phyloP scores from a whole-genome alignment of 257 asterid species.

The Eustoma russellianum region DNA sequence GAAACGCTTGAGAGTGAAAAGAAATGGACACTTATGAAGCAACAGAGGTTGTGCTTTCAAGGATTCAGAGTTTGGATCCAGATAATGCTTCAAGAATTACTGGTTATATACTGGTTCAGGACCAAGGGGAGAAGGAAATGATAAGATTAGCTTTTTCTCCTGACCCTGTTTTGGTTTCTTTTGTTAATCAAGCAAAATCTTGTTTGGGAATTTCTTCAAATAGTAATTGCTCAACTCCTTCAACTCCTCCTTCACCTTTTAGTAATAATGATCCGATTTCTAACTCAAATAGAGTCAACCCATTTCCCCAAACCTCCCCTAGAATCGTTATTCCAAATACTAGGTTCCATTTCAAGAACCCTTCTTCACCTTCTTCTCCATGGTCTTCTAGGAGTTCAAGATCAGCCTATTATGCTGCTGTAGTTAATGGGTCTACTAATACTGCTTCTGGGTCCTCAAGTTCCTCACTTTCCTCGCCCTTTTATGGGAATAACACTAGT shows the following conservation, averaged over 20 bases:
- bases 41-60: slow-evolving; percentile 50
- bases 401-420: slow-evolving; percentile 46
- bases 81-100: slow-evolving; percentile 74
- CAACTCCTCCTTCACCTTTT: slow-evolving; percentile 25
- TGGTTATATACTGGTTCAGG: slow-evolving; percentile 67
- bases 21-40: slow-evolving; percentile 67
- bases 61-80: slow-evolving; percentile 63
- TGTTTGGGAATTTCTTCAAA: slow-evolving; percentile 35
- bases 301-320: slow-evolving; percentile 42
- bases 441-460: slow-evolving; percentile 30
- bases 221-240: slow-evolving; percentile 23
- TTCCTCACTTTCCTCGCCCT: slow-evolving; percentile 29
- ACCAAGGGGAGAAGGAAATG: slow-evolving; percentile 69
- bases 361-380: slow-evolving; percentile 40
- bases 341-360: slow-evolving; percentile 38
- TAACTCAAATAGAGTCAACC: slow-evolving; percentile 20
- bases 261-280: slow-evolving; percentile 6
- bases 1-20: no score
- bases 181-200: slow-evolving; percentile 42
- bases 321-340: slow-evolving; percentile 42
- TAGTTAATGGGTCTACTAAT: slow-evolving; percentile 32
- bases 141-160: slow-evolving; percentile 71
- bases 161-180: slow-evolving; percentile 34
- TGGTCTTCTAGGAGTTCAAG: slow-evolving; percentile 34
- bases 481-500: slow-evolving; percentile 19